Base-by-base conservation (phyloP, 192 early-diverging fungal species). In the Coemansia sp. region DNA sequence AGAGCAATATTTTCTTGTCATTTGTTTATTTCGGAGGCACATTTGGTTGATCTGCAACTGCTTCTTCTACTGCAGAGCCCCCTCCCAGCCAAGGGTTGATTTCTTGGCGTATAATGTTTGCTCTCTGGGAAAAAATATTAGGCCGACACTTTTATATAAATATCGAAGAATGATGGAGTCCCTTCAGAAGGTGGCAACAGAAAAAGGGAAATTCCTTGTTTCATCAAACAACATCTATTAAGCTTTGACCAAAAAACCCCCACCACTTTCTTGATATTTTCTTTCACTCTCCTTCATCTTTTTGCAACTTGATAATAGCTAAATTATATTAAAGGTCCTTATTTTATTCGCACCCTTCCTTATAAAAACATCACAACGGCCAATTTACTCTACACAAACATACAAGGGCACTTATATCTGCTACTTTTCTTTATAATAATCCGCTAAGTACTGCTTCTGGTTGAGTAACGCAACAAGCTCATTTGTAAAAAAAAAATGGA, bases 401-500 rank as follows among this genome's bases (percentile, higher is more conserved):
- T 38, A 38, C 34, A 9, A 38, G 8, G 10, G 38, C 0, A 16
- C 38, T 14, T 44, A 44, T 44, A 44, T 44, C 14, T 16, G 38
- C 12, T 16, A 16, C 10, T 14, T 16, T 44, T 44, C 12, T 44
- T 16, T 14, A 44, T 14, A 44, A 44, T 16, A 44, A 44, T 16
- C 28, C 38, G 16, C 3, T 14, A 1, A 16, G 38, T 16, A 14
- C 12, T 44, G 12, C 38, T 44, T 44, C 16, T 16, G 14, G 38
- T 3, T 16, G 10, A 12, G 6, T 38, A 9, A 12, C 34, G 8
- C 6, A 38, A 44, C 2, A 44, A 44, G 14, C 16, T 16, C 14
- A 16, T 44, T 44, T 44, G 38, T 44, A 44, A 28, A n/a, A n/a
- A n/a, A n/a, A n/a, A n/a, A 21, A 78, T 78, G 75, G 68, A 78